Evolutionary conservation across 257 asterid species (phyloP).

Genomic region (Rauvolfia tetraphylla): DNA sequence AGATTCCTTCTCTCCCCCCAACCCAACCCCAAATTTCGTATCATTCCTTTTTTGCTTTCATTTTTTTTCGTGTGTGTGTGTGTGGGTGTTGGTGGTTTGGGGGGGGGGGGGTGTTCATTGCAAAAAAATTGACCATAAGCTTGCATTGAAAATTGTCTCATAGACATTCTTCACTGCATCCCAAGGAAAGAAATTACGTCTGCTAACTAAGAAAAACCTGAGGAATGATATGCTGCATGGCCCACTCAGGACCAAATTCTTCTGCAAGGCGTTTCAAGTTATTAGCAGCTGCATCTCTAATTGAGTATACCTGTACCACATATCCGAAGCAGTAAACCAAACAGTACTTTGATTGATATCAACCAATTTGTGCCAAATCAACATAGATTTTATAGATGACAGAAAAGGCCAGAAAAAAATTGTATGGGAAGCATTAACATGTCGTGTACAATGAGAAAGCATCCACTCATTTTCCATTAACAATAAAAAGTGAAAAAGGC

Average conservation of each 20-base stretch:
- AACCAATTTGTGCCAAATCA: not conserved
- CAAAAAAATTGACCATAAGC: not conserved
- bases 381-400: not conserved
- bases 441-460: not conserved
- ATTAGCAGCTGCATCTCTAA: conserved; percentile 60
- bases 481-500: not conserved
- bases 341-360: not conserved
- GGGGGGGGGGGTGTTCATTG: too few relatives aligned
- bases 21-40: too few relatives aligned
- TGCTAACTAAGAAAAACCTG: conserved; percentile 36
- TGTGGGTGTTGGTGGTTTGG: too few relatives aligned
- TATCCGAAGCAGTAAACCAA: conserved; percentile 3
- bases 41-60: too few relatives aligned
- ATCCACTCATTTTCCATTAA: not conserved
- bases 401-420: not conserved
- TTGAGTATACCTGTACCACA: conserved; percentile 46
- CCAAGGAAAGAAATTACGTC: not conserved
- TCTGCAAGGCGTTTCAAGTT: conserved; percentile 55
- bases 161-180: not conserved
- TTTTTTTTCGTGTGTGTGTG: too few relatives aligned
- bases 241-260: conserved; percentile 65
- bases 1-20: not conserved
- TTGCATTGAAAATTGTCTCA: not conserved
- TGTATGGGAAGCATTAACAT: too few relatives aligned
- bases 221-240: conserved; percentile 61